phyloP scores from a whole-genome alignment of 306 rosid species.

The Heteromeles arbutifolia region DNA sequence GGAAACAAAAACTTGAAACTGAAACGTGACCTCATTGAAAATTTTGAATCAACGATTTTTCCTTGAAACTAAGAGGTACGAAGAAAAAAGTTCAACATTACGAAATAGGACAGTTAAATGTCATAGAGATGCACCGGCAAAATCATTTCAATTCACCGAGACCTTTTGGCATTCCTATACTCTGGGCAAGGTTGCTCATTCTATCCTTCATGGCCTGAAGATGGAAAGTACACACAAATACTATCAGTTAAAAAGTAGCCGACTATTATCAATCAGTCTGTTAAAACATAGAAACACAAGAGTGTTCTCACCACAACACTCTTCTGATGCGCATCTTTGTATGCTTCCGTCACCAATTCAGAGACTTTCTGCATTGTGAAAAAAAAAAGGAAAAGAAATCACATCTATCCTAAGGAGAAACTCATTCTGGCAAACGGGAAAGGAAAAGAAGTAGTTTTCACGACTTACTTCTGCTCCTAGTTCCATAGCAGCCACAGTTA shows the following conservation, averaged over 20 bases:
- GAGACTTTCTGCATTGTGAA: slow-evolving; percentile 59
- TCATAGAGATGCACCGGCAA: neutral
- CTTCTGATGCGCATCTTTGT: slow-evolving; percentile 81
- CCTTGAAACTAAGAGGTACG: no score
- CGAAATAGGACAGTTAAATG: neutral
- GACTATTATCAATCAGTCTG: neutral
- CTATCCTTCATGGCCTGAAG: slow-evolving; percentile 53
- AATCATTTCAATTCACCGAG: slow-evolving; percentile 21
- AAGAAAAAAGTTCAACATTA: neutral
- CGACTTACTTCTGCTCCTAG: slow-evolving; percentile 75
- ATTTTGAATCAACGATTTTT: neutral
- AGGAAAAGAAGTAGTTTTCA: neutral
- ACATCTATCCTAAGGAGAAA: neutral
- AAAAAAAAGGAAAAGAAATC: neutral
- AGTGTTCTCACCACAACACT: slow-evolving; percentile 57
- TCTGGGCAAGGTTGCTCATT: slow-evolving; percentile 52
- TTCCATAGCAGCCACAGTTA: slow-evolving; percentile 89
- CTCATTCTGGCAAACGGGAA: neutral
- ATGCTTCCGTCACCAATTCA: slow-evolving; percentile 73
- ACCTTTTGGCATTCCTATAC: slow-evolving; percentile 52
- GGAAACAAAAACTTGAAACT: neutral
- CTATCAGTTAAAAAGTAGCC: neutral
- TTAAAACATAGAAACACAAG: neutral
- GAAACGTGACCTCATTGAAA: neutral
- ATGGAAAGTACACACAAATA: neutral